Evolutionary conservation across 2,329 filamentous ascomycete genomes (phyloP), one percentile per base, ranked within the genome.

Genomic region (Diaporthe batatas): DNA sequence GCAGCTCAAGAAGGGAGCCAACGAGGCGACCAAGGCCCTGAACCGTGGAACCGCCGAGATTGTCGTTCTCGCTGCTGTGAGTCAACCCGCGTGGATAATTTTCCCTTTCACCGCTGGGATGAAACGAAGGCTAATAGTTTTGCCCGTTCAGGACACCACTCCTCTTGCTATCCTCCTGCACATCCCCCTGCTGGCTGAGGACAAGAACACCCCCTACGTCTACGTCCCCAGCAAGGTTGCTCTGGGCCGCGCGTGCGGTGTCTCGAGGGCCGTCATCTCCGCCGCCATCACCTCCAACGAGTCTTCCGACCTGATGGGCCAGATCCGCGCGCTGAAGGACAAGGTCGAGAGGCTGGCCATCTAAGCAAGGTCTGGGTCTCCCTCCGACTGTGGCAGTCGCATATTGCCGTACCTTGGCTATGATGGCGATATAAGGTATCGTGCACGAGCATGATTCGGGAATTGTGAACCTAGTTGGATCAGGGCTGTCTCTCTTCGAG

Each of bases 341-440:
- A 97, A 98, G 91, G 94, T 98, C 71, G 96, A 98, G 89, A 91
- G 95, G 79, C 89, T 98, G 78, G 95, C 96, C 87, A 98, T 98
- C 86, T 98, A 92, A 90, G 77, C 51, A 70, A 69, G 16, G 51
- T 32, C 21, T 23, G 36, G 21, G 29, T 16, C n/a, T 10, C 18
- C 16, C 21, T 10, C 23, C 23, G 34, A 10, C 7, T 39, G 12
- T 25, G 49, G 10, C 39, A 23, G n/a, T 47, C 55, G 49, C 47
- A 29, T 55, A 34, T 53, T 25, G 39, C 12, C 23, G 25, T 16
- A 29, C n/a, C 14, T 25, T n/a, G 21, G 23, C 21, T 32, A 25
- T 8, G n/a, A 18, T 67, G 32, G 39, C 12, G n/a, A 4, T 21
- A 11, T 14, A 34, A 36, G 6, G 16, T 49, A 6, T 42, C 12